Evolutionary conservation across 2,329 filamentous ascomycete species (phyloP), one percentile per base, ranked within the genome.

Genomic region (Coleophoma cylindrospora): DNA sequence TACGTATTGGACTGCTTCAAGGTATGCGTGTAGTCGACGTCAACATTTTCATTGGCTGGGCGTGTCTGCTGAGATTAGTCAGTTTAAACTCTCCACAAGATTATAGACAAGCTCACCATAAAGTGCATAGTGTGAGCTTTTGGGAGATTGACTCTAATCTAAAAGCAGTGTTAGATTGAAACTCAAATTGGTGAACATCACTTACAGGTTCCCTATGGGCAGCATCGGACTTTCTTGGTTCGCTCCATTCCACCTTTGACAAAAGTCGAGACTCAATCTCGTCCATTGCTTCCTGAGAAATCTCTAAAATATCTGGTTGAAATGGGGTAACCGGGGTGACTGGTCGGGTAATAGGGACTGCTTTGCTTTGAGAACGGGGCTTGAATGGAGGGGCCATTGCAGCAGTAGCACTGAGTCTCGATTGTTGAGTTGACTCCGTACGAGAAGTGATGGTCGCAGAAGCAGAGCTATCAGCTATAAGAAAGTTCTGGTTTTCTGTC

Each of bases 381-480:
- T 66, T 61, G 43, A 67, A 67, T 27, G 64, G 62, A 9, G 64
- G 63, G 17, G 65, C 65, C 51, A 56, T 64, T 38, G 65, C 65
- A 40, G 65, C 63, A 21, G 61, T 59, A 14, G 60, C 59, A 12
- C 55, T 64, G 44, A 67, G 53, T 38, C 60, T 53, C 21, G 62
- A 61, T 43, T 60, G 61, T 37, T 43, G 49, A 17, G 37, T 17
- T 10, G 51, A 44, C 13, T 58, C 53, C 10, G 50, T 36, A 27
- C 9, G n/a, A 12, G 37, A 38, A 37, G 11, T 45, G 21, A n/a
- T 15, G 14, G n/a, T 44, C 15, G 19, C 11, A 32, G 10, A 14
- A n/a, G 15, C 21, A 33, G 41, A 44, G 27, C 14, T 44, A 11
- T 32, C 41, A 6, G 21, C 27, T 3, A n/a, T 43, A 21, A 33